These are phyloP conservation scores for Candida ipomoeae DNA, from an alignment of 805 yeast genomes.

Conservation along the genomic window DNA sequence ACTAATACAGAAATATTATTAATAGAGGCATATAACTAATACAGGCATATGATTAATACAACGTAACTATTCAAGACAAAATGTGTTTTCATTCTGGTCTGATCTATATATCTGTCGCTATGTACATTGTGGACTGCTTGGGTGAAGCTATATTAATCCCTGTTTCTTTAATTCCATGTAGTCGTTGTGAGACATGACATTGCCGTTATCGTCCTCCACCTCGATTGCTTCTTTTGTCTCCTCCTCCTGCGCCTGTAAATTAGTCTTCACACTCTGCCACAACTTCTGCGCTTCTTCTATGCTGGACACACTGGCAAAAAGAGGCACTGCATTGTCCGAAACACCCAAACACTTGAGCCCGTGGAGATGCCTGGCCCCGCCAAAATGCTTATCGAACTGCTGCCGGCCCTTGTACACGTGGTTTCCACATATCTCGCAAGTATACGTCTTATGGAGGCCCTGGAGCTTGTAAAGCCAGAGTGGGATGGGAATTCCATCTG, in stretches of 20 bases:
- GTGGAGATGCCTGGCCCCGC: slow-evolving; percentile 61
- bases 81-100: too few species aligned
- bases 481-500: slow-evolving; percentile 91
- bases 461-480: slow-evolving; percentile 88
- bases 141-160: slow-evolving; percentile 55
- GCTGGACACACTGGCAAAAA: slow-evolving; percentile 60
- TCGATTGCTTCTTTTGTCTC: slow-evolving; percentile 59
- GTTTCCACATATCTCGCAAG: slow-evolving; percentile 88
- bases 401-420: slow-evolving; percentile 66
- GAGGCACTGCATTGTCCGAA: slow-evolving; percentile 35
- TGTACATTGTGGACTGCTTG: too few species aligned
- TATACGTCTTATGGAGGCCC: slow-evolving; percentile 68
- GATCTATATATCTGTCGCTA: too few species aligned
- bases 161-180: slow-evolving; percentile 84
- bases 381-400: slow-evolving; percentile 70
- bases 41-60: too few species aligned
- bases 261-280: slow-evolving; percentile 44
- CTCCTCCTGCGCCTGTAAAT: slow-evolving; percentile 33
- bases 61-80: too few species aligned
- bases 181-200: slow-evolving; percentile 80
- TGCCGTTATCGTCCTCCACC: slow-evolving; percentile 90
- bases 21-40: too few species aligned
- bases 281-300: slow-evolving; percentile 67
- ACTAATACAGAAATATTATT: too few species aligned
- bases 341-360: slow-evolving; percentile 78